Base-by-base conservation (phyloP, 139 green algal species). In the Yamagishiella unicocca region DNA sequence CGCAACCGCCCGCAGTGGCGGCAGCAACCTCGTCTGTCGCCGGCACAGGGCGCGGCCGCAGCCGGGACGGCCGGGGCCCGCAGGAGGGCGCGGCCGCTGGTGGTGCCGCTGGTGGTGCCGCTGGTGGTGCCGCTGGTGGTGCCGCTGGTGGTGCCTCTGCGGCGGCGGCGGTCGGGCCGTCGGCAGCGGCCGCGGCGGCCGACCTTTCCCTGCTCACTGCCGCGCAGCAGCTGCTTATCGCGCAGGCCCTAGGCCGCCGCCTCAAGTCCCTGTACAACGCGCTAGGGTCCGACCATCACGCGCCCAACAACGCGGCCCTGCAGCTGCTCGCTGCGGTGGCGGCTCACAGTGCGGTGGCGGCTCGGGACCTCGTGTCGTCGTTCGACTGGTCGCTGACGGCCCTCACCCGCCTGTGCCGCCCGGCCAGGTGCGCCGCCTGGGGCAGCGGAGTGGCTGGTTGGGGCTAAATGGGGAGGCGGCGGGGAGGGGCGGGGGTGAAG, bases 321-420 rank as follows among this genome's bases (percentile, higher is more conserved):
- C 40, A 87, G 12, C 82, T 96, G 45, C 89, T 96, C n/a, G 61
- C 70, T 21, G 85, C 89, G 14, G 35, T 95, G 4, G 93, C 90
- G 3, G 40, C 22, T 0, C 64, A 75, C 40, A 76, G 70, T 27
- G 55, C 78, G 22, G 64, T 21, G 4, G 46, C 82, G 17, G 84
- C 86, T 8, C 53, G 87, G 1, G 90, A 95, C 43, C 61, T 96
- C 2, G 73, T 82, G 21, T 71, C 89, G 7, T 68, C 88, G 12
- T 95, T 96, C 67, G 93, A 96, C 87, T 94, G 90, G 67, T 88
- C 78, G n/a, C 64, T 94, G 3, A 82, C 91, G 9, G 93, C 90
- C 17, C 91, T 95, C 33, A 79, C 87, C 4, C 70, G 76, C 22
- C 62, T 96, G 0, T 87, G 93, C 3, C 33, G 79, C 54, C 90